A percentile compares a stretch with the other conserved stretches of the same genome.
phyloP scores from a whole-genome alignment of 176 grass and related monocot species.

The Poa pratensis region DNA sequence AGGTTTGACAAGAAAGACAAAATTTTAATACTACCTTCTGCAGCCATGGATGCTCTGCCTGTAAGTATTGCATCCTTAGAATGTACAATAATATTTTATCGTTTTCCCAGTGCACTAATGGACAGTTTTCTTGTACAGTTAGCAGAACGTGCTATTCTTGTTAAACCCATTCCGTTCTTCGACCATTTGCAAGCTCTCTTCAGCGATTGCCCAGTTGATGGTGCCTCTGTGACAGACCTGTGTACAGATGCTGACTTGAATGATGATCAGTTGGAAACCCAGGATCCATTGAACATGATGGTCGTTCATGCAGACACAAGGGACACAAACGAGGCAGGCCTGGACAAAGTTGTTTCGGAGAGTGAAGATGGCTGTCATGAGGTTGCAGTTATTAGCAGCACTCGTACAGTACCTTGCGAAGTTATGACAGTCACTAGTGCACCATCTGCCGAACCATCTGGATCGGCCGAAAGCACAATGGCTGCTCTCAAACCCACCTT shows the following conservation, averaged over 20 bases:
- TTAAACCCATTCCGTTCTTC: conserved; percentile 57
- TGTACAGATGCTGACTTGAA: conserved; percentile 23
- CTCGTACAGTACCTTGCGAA: conserved; percentile 46
- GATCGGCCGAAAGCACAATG: conserved; percentile 57
- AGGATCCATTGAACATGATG: conserved; percentile 35
- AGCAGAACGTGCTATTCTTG: conserved; percentile 52
- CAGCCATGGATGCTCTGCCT: conserved; percentile 51
- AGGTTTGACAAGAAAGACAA: conserved; percentile 53
- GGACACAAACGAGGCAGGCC: conserved; percentile 10
- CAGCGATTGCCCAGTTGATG: conserved; percentile 45
- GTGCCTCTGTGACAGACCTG: conserved; percentile 36
- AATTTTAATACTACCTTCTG: conserved; percentile 52
- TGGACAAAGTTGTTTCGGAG: conserved; percentile 33
- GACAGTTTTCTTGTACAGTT: conserved; percentile 46
- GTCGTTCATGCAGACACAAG: conserved; percentile 34
- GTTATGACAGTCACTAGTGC: conserved; percentile 48
- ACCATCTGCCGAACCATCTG: conserved; percentile 50
- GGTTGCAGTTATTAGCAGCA: conserved; percentile 43
- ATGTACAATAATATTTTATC: background rate
- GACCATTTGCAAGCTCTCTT: conserved; percentile 53
- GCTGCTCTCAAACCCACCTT: conserved; percentile 50
- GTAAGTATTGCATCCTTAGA: conserved; percentile 49
- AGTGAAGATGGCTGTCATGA: conserved; percentile 42
- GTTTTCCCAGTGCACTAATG: conserved; percentile 22
- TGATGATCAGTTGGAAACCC: conserved; percentile 50